Percentiles rank a stretch among this genome's conserved stretches.
Conservation (phyloP, 192 early-diverging fungal species). For the Linnemannia exigua region DNA sequence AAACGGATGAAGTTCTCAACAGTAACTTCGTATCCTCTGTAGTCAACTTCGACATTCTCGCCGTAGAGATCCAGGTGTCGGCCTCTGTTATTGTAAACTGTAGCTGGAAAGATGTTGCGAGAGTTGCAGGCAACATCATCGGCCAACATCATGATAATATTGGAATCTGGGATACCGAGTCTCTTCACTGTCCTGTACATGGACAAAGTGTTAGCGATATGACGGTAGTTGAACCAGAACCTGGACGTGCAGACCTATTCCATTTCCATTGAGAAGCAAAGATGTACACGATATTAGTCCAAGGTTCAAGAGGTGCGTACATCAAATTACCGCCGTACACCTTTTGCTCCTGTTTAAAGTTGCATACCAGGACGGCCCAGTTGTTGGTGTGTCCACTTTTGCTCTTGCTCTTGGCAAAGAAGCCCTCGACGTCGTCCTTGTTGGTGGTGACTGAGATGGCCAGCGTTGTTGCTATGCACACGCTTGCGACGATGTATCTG, state of each 20-base stretch:
- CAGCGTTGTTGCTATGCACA: slow-evolving; percentile 31
- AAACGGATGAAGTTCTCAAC: slow-evolving; percentile 98
- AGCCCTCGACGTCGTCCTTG: slow-evolving; percentile 61
- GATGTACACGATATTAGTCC: neutral
- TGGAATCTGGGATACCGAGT: slow-evolving; percentile 97
- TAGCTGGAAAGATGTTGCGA: slow-evolving; percentile 91
- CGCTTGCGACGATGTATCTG: slow-evolving; percentile 13
- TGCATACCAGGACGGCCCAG: slow-evolving; percentile 95
- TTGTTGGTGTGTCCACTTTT: slow-evolving; percentile 91
- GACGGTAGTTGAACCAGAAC: slow-evolving; percentile 99
- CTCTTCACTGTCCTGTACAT: slow-evolving; percentile 99
- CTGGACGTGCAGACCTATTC: slow-evolving; percentile 94
- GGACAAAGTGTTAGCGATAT: slow-evolving; percentile 98
- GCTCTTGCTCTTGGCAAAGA: slow-evolving; percentile 65
- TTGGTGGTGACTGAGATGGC: slow-evolving; percentile 36
- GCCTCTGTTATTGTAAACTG: slow-evolving; percentile 92
- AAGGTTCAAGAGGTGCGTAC: neutral
- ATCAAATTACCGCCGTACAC: neutral
- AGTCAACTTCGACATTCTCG: slow-evolving; percentile 98
- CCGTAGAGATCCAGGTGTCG: slow-evolving; percentile 93
- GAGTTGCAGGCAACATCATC: slow-evolving; percentile 99
- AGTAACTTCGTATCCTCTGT: slow-evolving; percentile 98
- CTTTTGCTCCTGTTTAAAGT: neutral
- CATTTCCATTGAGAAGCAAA: neutral
- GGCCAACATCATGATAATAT: slow-evolving; percentile 99